Evolutionary conservation across 768 basidiomycete species (phyloP).

Genomic region (Gautieria morchelliformis): DNA sequence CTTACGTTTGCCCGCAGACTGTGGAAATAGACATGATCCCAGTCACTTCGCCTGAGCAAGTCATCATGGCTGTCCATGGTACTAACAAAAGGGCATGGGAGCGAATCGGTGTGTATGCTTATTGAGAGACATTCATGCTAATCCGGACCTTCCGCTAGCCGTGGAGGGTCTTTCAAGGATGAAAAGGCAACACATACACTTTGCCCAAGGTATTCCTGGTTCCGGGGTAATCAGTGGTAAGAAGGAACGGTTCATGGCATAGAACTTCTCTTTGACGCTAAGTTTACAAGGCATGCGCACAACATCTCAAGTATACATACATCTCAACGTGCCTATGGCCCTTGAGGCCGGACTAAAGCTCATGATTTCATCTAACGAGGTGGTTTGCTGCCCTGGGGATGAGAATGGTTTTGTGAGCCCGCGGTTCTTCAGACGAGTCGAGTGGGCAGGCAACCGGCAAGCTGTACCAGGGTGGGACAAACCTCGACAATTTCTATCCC

Average conservation of each 20-base stretch:
- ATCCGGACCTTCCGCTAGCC: conserved; percentile 29
- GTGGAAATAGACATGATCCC: conserved; percentile 60
- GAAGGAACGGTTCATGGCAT: conserved; percentile 13
- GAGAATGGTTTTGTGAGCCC: conserved; percentile 48
- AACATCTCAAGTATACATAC: conserved; percentile 72
- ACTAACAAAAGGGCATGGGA: conserved; percentile 65
- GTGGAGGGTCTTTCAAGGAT: conserved; percentile 71
- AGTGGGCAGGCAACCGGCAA: conserved; percentile 21
- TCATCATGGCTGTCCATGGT: conserved; percentile 80
- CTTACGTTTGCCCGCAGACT: conserved; percentile 31
- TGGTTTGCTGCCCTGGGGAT: conserved; percentile 78
- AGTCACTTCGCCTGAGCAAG: conserved; percentile 46
- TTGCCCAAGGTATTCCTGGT: conserved; percentile 69
- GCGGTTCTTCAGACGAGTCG: conserved; percentile 63
- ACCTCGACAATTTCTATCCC: background rate
- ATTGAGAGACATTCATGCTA: background rate
- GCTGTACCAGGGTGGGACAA: background rate
- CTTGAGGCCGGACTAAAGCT: conserved; percentile 63
- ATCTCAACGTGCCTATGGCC: conserved; percentile 64
- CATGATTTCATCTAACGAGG: conserved; percentile 77
- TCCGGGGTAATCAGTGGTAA: conserved; percentile 67
- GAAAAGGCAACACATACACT: conserved; percentile 86
- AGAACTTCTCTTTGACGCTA: conserved; percentile 5
- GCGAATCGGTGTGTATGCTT: conserved; percentile 42
- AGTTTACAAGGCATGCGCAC: conserved; percentile 62